Percentiles rank a stretch among this genome's conserved stretches.
Evolutionary conservation across 2,329 filamentous ascomycete species (phyloP).

Genomic region (Exophiala sideris): DNA sequence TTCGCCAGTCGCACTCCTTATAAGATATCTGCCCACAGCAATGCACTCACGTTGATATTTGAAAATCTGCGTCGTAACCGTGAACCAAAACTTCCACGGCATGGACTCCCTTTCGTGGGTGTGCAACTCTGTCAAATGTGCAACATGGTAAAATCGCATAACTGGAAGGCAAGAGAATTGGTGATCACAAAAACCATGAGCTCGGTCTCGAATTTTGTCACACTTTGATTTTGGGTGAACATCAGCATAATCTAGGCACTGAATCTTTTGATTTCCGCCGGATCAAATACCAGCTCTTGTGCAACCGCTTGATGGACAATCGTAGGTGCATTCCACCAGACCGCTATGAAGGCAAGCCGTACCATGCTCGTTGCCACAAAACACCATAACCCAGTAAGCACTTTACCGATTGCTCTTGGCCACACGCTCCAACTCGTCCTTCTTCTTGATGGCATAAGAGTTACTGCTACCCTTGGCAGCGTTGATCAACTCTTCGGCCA

Average conservation of each 20-base stretch:
- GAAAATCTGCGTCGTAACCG: too few relatives aligned
- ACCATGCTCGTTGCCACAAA: slow-evolving; percentile 15
- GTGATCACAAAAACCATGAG: not conserved
- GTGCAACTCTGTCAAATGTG: too few relatives aligned
- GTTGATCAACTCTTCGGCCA: slow-evolving; percentile 99
- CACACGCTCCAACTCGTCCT: slow-evolving; percentile 99
- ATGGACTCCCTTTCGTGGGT: too few relatives aligned
- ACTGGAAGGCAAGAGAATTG: not conserved
- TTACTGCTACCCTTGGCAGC: slow-evolving; percentile 99
- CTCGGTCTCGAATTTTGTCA: not conserved
- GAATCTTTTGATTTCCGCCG: slow-evolving; percentile 9
- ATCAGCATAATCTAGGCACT: slow-evolving; percentile 13
- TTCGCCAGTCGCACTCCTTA: too few relatives aligned
- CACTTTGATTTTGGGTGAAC: slow-evolving; percentile 13
- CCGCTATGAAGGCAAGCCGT: slow-evolving; percentile 13
- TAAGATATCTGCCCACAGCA: too few relatives aligned
- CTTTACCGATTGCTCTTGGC: slow-evolving; percentile 99
- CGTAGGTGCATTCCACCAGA: slow-evolving; percentile 7
- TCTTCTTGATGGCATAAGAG: slow-evolving; percentile 99
- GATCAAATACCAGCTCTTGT: slow-evolving; percentile 1
- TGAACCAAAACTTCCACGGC: too few relatives aligned
- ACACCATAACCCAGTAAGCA: slow-evolving; percentile 7
- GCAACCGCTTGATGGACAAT: slow-evolving; percentile 1
- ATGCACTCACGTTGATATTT: too few relatives aligned
- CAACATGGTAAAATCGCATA: too few relatives aligned